Base-by-base conservation (phyloP, 2,329 filamentous ascomycete genomes). In the Colletotrichum theobromicola region DNA sequence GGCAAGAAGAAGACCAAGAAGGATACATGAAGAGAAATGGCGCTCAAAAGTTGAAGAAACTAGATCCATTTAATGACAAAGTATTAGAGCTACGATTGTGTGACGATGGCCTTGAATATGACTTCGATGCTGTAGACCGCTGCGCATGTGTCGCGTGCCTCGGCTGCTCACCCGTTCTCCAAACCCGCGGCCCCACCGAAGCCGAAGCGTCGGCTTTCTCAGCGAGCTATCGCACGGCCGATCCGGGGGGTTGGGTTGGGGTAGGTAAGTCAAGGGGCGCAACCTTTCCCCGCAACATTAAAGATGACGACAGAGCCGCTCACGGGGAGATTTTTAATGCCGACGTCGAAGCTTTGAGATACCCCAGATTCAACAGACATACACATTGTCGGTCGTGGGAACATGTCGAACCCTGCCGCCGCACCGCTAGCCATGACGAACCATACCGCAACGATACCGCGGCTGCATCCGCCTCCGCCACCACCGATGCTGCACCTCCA, bases 1-100 rank as follows among this genome's bases (percentile, higher is more conserved):
- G 76, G 77, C 42, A 83, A 79, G 75, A 79, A 76, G 77, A 81
- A 81, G 75, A 76, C 75, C 69, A 82, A 79, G 74, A 80, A 83
- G 67, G 84, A 72, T 5, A 67, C 62, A 10, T 74, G 21, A 69
- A 5, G 46, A n/a, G 30, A 13, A 57, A 8, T 6, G 24, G 63
- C n/a, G 16, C 53, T 21, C 26, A 35, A 55, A 67, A 57, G 8
- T 2, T n/a, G n/a, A 35, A 53, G 10, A 34, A 12, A 34, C 1
- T 67, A 67, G 60, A 70, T 21, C 13, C 9, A n/a, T n/a, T 42
- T 35, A 50, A 74, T 30, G 18, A 24, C 34, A 32, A 18, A 18
- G 21, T 21, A 15, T 18, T 6, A 26, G 21, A 60, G 6, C 24
- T 7, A 13, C 7, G 3, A 63, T 4, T 7, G 24, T 30, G 3